Evolutionary conservation across 805 yeast genomes (phyloP), one percentile per base, ranked within the genome.

Genomic region (Pichia manshurica): DNA sequence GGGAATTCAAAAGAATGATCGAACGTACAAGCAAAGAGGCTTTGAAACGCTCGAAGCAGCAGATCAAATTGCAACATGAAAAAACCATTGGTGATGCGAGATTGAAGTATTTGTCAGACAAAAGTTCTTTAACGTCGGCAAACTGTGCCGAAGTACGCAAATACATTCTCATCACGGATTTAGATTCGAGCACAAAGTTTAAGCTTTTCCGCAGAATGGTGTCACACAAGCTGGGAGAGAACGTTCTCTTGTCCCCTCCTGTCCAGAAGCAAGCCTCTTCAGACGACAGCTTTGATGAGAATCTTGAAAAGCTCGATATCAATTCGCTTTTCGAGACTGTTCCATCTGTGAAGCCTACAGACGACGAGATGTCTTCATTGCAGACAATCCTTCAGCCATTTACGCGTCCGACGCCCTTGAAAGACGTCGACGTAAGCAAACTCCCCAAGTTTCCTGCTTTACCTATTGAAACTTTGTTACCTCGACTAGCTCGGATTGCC

Each of bases 1-100:
- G 65, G 42, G 81, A 82, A 57, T 73, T 82, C 47, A 66, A 72
- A 34, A 57, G 58, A 20, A 55, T 69, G 47, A 61, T 69, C 17
- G 64, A 67, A 17, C 51, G 56, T 20, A 62, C 69, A 4, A 70
- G 70, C 0, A 55, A 57, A 39, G 53, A 56, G 23, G 49, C 66
- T 16, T 59, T 64, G 40, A 58, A 60, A 22, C 64, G 63, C 28
- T 66, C 62, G 12, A 59, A 59, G 29, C 56, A 60, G 20, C 57
- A 59, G 23, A 72, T 69, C 38, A 56, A 71, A 62, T 46, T 55
- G n/a, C 57, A 61, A 38, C 51, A 59, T 15, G 61, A 61, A 44
- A 48, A 59, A 36, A 52, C 58, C 56, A 63, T 59, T 62, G 68
- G 59, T 42, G 67, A 58, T 60, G 67, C 61, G 52, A 63, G 64